Base-by-base conservation (phyloP, 805 yeast species). In the Wickerhamomyces hampshirensis region DNA sequence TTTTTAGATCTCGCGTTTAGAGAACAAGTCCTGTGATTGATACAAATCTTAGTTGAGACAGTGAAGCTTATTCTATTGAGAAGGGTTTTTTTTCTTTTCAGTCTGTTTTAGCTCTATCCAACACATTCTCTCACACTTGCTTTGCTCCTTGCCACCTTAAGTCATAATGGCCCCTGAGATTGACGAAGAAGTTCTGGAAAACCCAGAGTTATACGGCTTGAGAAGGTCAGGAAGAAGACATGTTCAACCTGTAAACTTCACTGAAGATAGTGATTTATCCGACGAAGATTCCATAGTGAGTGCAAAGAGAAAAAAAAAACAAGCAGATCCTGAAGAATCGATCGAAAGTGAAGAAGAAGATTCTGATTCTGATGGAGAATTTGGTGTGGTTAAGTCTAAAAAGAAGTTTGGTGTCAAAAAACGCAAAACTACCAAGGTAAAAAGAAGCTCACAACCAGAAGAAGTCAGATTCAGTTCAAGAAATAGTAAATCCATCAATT, bases 181-280 rank as follows among this genome's bases (percentile, higher is more conserved):
- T 30, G 69, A 71, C 11, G 70, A 66, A 28, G 88, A 80, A 40
- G 73, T 80, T 13, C 66, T 74, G 37, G 71, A 66, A 34, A 79
- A 84, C 55, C 94, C 95, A 1, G 94, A 83, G 53, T 66, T 84
- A n/a, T 84, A 84, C 49, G 95, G 95, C 2, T 66, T 84, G 37
- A 74, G 95, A 60, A 71, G 94, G 47, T 80, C 89, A 5, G 77
- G 78, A 29, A 67, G 93, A 50, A 58, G 47, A 5, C 46, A 45
- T 14, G 55, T 51, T 2, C 41, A 43, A n/a, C 54, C 53, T 2
- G 39, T 41, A 9, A 32, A 13, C 15, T 44, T 39, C 26, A 44
- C 23, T 30, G 51, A 46, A 40, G 44, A 30, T 31, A 51, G 50
- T 30, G 46, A 41, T 17, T 58, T 38, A 13, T 59, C 59, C n/a